Evolutionary conservation across 306 rosid species (phyloP).

Genomic region (Cicer arietinum): DNA sequence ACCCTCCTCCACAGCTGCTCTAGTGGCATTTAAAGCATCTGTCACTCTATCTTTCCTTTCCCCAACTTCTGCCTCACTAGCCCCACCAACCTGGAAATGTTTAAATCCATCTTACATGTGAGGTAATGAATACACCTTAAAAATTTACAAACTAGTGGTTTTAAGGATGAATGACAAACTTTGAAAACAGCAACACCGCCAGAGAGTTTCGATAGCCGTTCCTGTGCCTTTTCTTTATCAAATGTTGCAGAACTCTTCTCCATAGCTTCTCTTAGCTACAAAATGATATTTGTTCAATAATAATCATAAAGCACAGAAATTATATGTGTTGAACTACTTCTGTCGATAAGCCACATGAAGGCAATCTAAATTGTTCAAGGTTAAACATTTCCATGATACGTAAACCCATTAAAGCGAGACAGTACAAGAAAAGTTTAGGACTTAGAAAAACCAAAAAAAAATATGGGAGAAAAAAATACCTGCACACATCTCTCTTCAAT

Average conservation of each 20-base stretch:
- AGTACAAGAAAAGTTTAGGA: not conserved
- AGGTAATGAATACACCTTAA: slow-evolving; percentile 10
- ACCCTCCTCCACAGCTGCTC: slow-evolving; percentile 98
- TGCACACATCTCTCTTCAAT: slow-evolving; percentile 91
- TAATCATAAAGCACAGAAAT: slow-evolving; percentile 8
- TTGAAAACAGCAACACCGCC: slow-evolving; percentile 97
- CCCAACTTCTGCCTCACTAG: slow-evolving; percentile 90
- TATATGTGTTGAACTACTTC: not conserved
- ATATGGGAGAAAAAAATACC: slow-evolving; percentile 49
- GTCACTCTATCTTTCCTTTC: slow-evolving; percentile 98
- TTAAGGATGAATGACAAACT: slow-evolving; percentile 53
- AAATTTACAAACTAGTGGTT: slow-evolving; percentile 36
- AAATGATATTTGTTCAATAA: slow-evolving; percentile 30
- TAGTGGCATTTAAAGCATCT: slow-evolving; percentile 92
- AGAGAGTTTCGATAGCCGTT: slow-evolving; percentile 85
- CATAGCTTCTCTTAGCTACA: slow-evolving; percentile 77
- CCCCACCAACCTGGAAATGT: slow-evolving; percentile 84
- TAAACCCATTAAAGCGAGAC: not conserved
- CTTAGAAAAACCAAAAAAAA: not conserved
- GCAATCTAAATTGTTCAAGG: slow-evolving; percentile 24
- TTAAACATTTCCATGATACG: slow-evolving; percentile 7
- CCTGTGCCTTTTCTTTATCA: slow-evolving; percentile 97
- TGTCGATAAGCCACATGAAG: slow-evolving; percentile 25
- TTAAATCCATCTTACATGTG: slow-evolving; percentile 40
- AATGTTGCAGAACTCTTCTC: slow-evolving; percentile 73